Evolutionary conservation across 805 yeast species (phyloP).

Genomic region (Isabelozyma gotoi): DNA sequence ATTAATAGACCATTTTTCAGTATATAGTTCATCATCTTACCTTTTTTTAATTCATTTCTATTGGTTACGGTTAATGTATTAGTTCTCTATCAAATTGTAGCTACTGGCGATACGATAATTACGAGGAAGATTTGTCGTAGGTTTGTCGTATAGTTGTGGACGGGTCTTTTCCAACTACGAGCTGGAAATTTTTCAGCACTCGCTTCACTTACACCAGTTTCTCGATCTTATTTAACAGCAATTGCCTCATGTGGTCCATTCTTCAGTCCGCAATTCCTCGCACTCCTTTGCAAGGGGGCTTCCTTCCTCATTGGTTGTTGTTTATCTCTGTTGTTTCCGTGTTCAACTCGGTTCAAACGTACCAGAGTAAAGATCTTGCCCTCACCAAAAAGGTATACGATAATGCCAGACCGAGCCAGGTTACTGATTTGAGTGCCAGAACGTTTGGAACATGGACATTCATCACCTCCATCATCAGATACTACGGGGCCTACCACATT

Average conservation of each 20-base stretch:
- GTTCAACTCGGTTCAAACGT: conserved; percentile 87
- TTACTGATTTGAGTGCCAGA: conserved; percentile 72
- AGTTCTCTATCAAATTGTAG: neutral
- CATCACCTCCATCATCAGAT: conserved; percentile 77
- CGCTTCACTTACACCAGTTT: neutral
- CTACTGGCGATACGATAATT: no score
- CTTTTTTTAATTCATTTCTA: neutral
- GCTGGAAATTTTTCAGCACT: no score
- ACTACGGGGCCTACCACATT: conserved; percentile 78
- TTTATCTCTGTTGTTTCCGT: conserved; percentile 82
- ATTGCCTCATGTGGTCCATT: neutral
- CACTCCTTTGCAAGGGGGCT: conserved; percentile 25
- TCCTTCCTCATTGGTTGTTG: conserved; percentile 38
- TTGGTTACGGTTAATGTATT: neutral
- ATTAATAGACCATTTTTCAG: neutral
- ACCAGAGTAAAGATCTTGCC: conserved; percentile 62
- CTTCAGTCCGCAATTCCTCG: conserved; percentile 1
- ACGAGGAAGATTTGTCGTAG: no score
- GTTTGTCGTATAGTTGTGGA: neutral
- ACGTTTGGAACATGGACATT: conserved; percentile 99
- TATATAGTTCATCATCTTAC: neutral
- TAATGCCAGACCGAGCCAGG: conserved; percentile 27
- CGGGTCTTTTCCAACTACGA: no score
- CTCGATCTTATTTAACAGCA: neutral
- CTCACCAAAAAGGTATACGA: conserved; percentile 82